Evolutionary conservation across 441 rosid genomes (phyloP).

Genomic region (Eruca vesicaria): DNA sequence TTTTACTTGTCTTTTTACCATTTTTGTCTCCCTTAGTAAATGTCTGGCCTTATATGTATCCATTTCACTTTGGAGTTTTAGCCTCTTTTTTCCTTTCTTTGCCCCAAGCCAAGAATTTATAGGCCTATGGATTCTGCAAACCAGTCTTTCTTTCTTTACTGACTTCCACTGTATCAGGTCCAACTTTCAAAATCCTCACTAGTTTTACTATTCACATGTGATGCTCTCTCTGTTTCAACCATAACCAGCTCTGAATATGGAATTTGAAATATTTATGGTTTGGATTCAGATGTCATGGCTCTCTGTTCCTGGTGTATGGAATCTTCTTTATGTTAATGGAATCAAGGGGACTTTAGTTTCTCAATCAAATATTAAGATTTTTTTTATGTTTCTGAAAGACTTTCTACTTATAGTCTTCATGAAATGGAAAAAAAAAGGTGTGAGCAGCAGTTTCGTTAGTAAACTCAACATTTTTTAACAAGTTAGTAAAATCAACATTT

Average conservation of each 20-base stretch:
- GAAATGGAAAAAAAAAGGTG: background rate
- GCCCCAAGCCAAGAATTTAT: background rate
- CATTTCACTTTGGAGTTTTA: background rate
- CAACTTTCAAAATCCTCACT: too few relatives aligned
- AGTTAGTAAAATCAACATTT: background rate
- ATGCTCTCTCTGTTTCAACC: too few relatives aligned
- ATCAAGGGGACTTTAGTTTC: background rate
- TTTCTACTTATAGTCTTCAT: constrained; percentile 22
- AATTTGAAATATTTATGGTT: background rate
- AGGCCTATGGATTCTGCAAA: background rate
- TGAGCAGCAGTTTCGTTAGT: background rate
- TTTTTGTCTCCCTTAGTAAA: background rate
- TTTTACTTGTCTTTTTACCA: background rate
- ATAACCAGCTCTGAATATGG: background rate
- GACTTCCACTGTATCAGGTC: background rate
- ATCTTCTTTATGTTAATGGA: too few relatives aligned
- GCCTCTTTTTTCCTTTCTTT: background rate
- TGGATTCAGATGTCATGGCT: background rate
- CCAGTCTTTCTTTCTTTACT: background rate
- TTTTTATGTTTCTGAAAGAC: background rate
- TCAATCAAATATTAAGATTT: background rate
- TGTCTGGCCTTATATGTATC: background rate
- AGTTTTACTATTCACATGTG: too few relatives aligned
- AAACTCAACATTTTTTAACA: too few relatives aligned
- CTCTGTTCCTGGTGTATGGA: background rate